Percentiles rank a stretch among this genome's conserved stretches.
Evolutionary conservation across 2,329 filamentous ascomycete species (phyloP).

Genomic region (Xylaria sp.): DNA sequence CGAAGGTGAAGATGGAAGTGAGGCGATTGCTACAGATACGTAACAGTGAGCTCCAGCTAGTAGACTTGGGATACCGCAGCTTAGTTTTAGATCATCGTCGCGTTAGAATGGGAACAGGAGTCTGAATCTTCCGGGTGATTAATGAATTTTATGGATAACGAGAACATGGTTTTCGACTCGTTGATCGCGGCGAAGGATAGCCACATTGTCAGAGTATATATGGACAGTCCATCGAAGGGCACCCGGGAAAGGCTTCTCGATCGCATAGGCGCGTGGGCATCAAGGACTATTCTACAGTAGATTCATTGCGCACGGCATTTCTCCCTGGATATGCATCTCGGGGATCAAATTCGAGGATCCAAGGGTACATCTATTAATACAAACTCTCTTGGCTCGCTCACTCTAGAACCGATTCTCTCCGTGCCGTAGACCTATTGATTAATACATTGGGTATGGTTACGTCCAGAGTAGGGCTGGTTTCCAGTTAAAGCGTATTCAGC

Average conservation of each 20-base stretch:
- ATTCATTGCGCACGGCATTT: background rate
- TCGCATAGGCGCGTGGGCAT: background rate
- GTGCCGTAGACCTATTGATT: background rate
- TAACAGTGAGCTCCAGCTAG: background rate
- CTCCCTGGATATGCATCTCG: background rate
- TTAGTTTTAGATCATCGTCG: conserved; percentile 18
- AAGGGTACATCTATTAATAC: background rate
- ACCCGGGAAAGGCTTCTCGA: background rate
- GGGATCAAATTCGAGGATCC: background rate
- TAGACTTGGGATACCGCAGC: background rate
- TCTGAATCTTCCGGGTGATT: background rate
- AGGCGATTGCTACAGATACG: background rate
- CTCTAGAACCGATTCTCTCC: background rate
- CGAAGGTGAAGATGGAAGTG: conserved; percentile 44
- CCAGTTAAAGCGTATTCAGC: background rate
- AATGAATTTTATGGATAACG: conserved; percentile 1
- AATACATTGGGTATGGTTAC: background rate
- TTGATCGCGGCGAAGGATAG: background rate
- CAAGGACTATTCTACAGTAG: background rate
- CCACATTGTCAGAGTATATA: background rate
- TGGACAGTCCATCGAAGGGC: background rate
- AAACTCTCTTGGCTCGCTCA: background rate
- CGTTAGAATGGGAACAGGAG: background rate
- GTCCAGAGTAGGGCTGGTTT: background rate
- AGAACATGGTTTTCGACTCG: background rate